Conservation (phyloP, 2,329 filamentous ascomycete species). For the Clonostachys sp. region DNA sequence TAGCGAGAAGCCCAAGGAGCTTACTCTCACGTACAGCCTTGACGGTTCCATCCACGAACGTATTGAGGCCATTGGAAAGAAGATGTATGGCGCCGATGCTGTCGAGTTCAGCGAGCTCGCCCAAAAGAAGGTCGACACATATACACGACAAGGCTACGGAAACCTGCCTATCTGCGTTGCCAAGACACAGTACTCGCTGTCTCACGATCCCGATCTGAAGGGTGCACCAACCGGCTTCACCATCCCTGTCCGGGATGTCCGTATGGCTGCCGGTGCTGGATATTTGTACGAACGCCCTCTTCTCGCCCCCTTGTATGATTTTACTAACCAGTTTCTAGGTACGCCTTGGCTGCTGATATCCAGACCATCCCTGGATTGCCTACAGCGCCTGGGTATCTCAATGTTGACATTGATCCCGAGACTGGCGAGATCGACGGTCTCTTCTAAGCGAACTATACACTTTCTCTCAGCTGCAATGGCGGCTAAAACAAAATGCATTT, state of each 20-base stretch:
- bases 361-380: conserved; percentile 96
- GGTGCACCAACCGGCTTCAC: conserved; percentile 93
- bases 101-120: conserved; percentile 94
- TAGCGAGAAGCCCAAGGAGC: conserved; percentile 77
- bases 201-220: conserved; percentile 89
- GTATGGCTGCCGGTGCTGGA: conserved; percentile 89
- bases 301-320: not conserved
- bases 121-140: conserved; percentile 93
- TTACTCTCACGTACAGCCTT: conserved; percentile 80
- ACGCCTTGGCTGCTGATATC: conserved; percentile 93
- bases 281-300: conserved; percentile 62
- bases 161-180: conserved; percentile 94
- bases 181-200: conserved; percentile 97
- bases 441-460: conserved; percentile 58
- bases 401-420: conserved; percentile 79
- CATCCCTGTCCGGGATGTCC: conserved; percentile 88
- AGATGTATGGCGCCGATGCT: conserved; percentile 88
- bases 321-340: conserved; percentile 47
- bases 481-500: too few species aligned
- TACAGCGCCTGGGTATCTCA: conserved; percentile 91
- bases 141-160: conserved; percentile 85
- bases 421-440: conserved; percentile 85
- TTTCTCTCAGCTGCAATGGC: not conserved
- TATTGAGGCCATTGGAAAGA: conserved; percentile 83
- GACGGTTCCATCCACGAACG: conserved; percentile 80